Conservation (phyloP, 345 rosid genomes). For the Eucalyptus leucophloia region DNA sequence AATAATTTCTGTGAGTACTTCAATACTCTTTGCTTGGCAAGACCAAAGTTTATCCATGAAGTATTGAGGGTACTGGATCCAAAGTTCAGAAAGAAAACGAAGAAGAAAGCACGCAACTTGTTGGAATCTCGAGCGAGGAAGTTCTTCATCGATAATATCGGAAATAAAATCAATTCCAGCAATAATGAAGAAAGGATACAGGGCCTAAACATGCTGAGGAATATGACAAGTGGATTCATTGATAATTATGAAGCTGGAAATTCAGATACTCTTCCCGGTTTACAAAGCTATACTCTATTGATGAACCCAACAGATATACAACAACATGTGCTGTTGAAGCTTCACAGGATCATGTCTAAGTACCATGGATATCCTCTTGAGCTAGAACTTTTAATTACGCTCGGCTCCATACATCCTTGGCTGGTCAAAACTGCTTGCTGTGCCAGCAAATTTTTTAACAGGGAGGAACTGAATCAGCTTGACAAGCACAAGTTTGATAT, state of each 20-base stretch:
- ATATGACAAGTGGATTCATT: constrained; percentile 65
- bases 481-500: constrained; percentile 47
- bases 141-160: constrained; percentile 65
- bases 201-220: constrained; percentile 72
- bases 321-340: constrained; percentile 44
- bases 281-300: constrained; percentile 80
- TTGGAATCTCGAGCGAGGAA: constrained; percentile 75
- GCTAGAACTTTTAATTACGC: constrained; percentile 73
- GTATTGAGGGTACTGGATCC: constrained; percentile 57
- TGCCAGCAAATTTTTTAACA: constrained; percentile 40
- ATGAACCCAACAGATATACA: constrained; percentile 79
- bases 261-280: constrained; percentile 71
- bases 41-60: constrained; percentile 71
- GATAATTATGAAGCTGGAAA: constrained; percentile 72
- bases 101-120: constrained; percentile 51
- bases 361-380: constrained; percentile 73
- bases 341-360: constrained; percentile 44
- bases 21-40: constrained; percentile 82
- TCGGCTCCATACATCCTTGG: constrained; percentile 88
- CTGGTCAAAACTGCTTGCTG: constrained; percentile 60
- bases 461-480: constrained; percentile 31
- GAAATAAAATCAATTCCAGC: constrained; percentile 65
- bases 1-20: constrained; percentile 94
- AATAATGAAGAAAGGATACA: constrained; percentile 58
- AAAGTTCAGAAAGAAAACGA: constrained; percentile 25